Base-by-base conservation (phyloP, 208 protist genomes). In the Acanthamoeba lenticulata region DNA sequence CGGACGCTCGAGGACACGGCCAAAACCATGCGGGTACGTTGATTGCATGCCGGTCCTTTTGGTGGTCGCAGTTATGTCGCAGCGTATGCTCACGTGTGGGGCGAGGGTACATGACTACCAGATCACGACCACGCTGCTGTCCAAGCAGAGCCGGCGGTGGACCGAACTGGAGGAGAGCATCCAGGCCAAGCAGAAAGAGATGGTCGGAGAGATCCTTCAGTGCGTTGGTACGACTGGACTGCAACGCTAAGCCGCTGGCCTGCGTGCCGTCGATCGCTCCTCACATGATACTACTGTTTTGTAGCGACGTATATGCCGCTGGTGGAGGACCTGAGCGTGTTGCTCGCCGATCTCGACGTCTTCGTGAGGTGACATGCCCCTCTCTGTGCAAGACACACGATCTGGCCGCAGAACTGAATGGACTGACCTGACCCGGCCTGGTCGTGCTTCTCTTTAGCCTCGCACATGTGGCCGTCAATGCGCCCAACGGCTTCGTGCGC, bases 271-370 rank as follows among this genome's bases (percentile, higher is more conserved):
- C 27, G 32, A 32, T 94, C 15, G 95, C 27, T 90, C 0, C 19
- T 27, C 90, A 7, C 24, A 1, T 89, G 2, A 0, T 15, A 60
- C 24, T 94, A 19, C 32, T 32, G 19, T 29, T 17, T 92, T 90
- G 29, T 88, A 96, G 95, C 85, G 1, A 97, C 95, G 5, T 99
- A 99, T 95, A 85, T 98, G 15, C 98, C 98, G 1, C 96, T 99
- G 9, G 96, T 99, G 40, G 98, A 99, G 92, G 97, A 99, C 72
- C 96, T 98, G 21, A 98, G 98, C 95, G 96, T 98, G 62, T 62
- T 99, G 0, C 94, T 99, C 32, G 98, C 99, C 0, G 69, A 96
- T 11, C 92, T 99, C 57, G 99, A 99, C 94, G 98, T 99, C 19
- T 99, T 98, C 90, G 95, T 94, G 24, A 97, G 94, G 17, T 98